Base-by-base conservation (phyloP, 2,329 filamentous ascomycete species). In the Colletotrichum tropicale region DNA sequence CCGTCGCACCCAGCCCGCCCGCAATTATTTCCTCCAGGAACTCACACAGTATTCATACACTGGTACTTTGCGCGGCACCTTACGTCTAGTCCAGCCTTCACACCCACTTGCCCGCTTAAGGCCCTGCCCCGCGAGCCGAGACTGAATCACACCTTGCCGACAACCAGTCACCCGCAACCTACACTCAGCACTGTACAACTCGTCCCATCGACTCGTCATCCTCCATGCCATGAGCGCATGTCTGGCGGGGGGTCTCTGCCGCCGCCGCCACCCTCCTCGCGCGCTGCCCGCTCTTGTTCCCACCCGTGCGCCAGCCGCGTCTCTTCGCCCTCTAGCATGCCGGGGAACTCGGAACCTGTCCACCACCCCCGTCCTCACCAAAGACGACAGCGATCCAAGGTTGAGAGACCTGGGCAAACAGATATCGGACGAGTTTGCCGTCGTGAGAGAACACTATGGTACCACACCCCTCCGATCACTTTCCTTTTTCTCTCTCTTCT, bases 381-480 rank as follows among this genome's bases (percentile, higher is more conserved):
- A 61, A 48, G 71, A 76, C 55, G 58, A 67, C 28, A 60, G 24
- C 18, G 87, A 88, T 76, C 85, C 87, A 9, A 82, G 87, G 58
- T 78, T 88, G 30, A 81, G 80, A 12, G 83, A 85, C n/a, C 73
- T 88, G 6, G 87, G 84, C 1, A 83, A 82, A 65, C 78, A 85
- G 74, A 88, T 89, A 66, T 82, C 83, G 48, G 85, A 89, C 70
- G 88, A 89, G 26, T 89, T 87, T 79, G 87, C 88, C 24, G 76
- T 79, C 15, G 82, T 89, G 48, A 85, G 83, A 62, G 85, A 88
- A 10, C 81, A 83, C 62, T 89, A 89, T 77, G 84, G 88, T 89
- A 81, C 43, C 79, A 68, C 18, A n/a, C 48, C 67, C 21, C 36
- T 58, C 24, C 9, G 48, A 68, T 60, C 64, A 28, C 67, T 48